Evolutionary conservation across 2,329 filamentous ascomycete species (phyloP).

Genomic region (Acrodontium crateriforme): DNA sequence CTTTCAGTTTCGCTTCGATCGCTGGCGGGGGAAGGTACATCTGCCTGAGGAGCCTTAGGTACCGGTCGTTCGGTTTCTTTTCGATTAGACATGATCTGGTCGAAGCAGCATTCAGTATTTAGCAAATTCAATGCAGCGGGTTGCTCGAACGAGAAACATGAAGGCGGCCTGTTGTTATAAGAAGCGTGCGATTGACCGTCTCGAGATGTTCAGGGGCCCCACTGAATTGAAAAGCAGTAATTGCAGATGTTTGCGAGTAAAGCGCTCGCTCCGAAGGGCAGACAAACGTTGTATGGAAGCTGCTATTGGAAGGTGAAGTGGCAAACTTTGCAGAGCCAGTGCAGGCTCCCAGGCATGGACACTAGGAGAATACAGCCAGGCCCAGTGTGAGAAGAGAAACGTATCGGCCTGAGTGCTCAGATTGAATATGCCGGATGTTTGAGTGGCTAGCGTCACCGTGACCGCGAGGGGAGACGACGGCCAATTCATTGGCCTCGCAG

Average conservation of each 20-base stretch:
- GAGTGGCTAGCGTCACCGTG: too few species aligned
- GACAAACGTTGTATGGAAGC: constrained; percentile 14
- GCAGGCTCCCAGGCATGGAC: constrained; percentile 14
- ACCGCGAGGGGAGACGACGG: too few species aligned
- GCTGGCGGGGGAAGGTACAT: constrained; percentile 13
- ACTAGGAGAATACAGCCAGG: too few species aligned
- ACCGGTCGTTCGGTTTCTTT: constrained; percentile 20
- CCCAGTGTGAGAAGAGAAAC: too few species aligned
- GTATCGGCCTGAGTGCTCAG: too few species aligned
- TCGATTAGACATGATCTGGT: constrained; percentile 7
- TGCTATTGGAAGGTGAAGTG: constrained; percentile 18
- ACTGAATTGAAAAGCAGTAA: constrained; percentile 12
- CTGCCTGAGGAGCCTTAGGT: constrained; percentile 10
- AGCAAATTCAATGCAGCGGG: constrained; percentile 2
- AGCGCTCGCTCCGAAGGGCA: too few species aligned
- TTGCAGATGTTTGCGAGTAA: constrained; percentile 14
- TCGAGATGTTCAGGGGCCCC: constrained; percentile 14
- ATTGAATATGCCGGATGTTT: too few species aligned
- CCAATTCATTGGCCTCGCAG: too few species aligned
- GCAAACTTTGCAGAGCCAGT: constrained; percentile 15
- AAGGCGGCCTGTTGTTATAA: constrained; percentile 5
- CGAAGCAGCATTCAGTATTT: background rate
- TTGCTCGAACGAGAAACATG: constrained; percentile 1
- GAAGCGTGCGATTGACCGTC: constrained; percentile 2
- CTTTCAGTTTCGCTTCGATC: constrained; percentile 14